Conservation (phyloP, 1,139 yeast species). For the Candida glucosophila region DNA sequence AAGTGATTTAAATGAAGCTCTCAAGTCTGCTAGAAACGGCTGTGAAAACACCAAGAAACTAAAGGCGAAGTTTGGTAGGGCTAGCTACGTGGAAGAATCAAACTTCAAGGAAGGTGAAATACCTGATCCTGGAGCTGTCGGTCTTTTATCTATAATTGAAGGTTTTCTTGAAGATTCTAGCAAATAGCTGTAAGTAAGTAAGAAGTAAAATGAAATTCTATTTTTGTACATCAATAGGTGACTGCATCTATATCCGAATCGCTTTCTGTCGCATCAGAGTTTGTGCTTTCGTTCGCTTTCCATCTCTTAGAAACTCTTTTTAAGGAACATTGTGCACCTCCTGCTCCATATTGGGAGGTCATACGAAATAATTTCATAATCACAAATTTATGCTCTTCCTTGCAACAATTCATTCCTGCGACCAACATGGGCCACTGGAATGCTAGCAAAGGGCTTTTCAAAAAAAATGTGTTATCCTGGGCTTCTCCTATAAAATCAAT, state of each 20-base stretch:
- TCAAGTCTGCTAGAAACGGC: constrained; percentile 62
- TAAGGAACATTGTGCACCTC: constrained; percentile 42
- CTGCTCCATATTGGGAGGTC: constrained; percentile 38
- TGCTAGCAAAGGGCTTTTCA: constrained; percentile 31
- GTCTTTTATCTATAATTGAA: constrained; percentile 57
- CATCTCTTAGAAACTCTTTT: constrained; percentile 35
- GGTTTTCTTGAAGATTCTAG: constrained; percentile 41
- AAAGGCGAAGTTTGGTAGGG: constrained; percentile 87
- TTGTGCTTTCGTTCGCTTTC: too few species aligned
- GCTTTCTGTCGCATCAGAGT: constrained; percentile 14
- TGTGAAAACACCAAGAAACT: constrained; percentile 66
- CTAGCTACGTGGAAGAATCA: constrained; percentile 72
- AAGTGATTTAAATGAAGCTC: constrained; percentile 49
- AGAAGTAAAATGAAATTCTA: too few species aligned
- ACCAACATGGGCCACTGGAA: constrained; percentile 59
- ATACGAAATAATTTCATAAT: constrained; percentile 37
- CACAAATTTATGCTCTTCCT: constrained; percentile 31
- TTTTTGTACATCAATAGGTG: too few species aligned
- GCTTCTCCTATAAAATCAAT: constrained; percentile 16
- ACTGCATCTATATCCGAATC: constrained; percentile 24
- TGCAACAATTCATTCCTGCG: constrained; percentile 48
- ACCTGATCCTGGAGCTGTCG: constrained; percentile 94
- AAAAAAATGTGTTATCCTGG: constrained; percentile 11
- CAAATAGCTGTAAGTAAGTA: too few species aligned
- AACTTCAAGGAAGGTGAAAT: constrained; percentile 52